A percentile compares a stretch with the other conserved stretches of the same genome.
These are phyloP conservation scores for Pseudocercospora fijiensis DNA, from an alignment of 2,329 filamentous ascomycete genomes.

Conservation along the genomic window DNA sequence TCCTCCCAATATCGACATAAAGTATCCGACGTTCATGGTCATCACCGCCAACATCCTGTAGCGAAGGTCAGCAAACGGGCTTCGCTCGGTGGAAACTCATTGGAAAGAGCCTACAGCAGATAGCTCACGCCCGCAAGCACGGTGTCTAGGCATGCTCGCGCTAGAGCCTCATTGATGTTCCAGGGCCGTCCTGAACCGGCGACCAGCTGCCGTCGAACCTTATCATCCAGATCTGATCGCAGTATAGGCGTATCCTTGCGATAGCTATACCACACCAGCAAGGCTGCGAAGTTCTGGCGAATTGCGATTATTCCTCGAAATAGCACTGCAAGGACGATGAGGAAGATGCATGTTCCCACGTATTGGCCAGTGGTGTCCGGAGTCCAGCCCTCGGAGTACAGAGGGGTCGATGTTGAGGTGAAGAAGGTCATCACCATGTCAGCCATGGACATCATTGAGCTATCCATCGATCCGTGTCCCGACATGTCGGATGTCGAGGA, in stretches of 20 bases:
- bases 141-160: conserved; percentile 67
- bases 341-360: conserved; percentile 84
- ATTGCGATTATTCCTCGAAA: conserved; percentile 56
- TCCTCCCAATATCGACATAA: conserved; percentile 69
- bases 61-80: background rate
- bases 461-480: conserved; percentile 17
- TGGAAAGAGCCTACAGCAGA: conserved; percentile 65
- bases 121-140: conserved; percentile 73
- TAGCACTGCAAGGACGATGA: conserved; percentile 69
- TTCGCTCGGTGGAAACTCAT: background rate
- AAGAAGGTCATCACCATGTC: conserved; percentile 63
- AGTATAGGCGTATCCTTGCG: conserved; percentile 20
- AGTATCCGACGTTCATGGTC: conserved; percentile 83
- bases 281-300: conserved; percentile 24
- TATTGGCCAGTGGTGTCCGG: conserved; percentile 68
- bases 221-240: conserved; percentile 13
- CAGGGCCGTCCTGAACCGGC: conserved; percentile 58
- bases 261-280: conserved; percentile 20
- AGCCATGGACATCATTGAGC: conserved; percentile 33
- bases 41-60: conserved; percentile 86
- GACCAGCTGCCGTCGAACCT: conserved; percentile 27
- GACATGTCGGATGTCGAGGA: conserved; percentile 19
- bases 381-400: conserved; percentile 70
- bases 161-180: conserved; percentile 73
- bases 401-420: conserved; percentile 57